These are phyloP conservation scores for Enterocytospora artemiae DNA, from an alignment of 371 early-diverging fungal species.

Conservation along the genomic window DNA sequence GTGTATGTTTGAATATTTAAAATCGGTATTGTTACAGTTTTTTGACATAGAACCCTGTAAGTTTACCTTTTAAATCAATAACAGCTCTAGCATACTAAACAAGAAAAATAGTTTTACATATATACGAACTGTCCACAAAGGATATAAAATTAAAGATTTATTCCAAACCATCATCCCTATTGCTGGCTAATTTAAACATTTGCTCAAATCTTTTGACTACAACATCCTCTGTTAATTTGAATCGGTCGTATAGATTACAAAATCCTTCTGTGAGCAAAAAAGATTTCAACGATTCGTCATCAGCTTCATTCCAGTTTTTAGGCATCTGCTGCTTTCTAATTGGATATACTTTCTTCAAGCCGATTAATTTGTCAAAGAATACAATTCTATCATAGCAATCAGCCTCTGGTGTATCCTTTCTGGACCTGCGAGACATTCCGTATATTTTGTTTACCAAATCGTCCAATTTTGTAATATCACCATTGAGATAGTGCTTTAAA, in stretches of 20 bases:
- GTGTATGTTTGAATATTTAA: too few relatives aligned
- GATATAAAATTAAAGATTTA: too few relatives aligned
- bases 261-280: conserved; percentile 46
- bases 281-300: conserved; percentile 41
- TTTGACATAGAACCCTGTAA: too few relatives aligned
- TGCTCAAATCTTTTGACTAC: conserved; percentile 50
- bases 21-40: too few relatives aligned
- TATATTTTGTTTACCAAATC: conserved; percentile 49
- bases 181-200: too few relatives aligned
- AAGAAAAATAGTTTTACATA: too few relatives aligned
- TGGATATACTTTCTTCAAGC: conserved; percentile 22
- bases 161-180: too few relatives aligned
- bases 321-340: conserved; percentile 48
- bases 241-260: conserved; percentile 25
- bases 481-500: conserved; percentile 33
- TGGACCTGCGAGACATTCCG: conserved; percentile 37
- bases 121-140: too few relatives aligned
- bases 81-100: too few relatives aligned
- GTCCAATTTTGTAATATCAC: conserved; percentile 43
- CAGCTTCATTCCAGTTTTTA: conserved; percentile 49
- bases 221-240: conserved; percentile 47
- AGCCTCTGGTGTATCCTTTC: conserved; percentile 40
- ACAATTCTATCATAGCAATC: conserved; percentile 50
- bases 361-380: conserved; percentile 40
- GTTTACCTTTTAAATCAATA: too few relatives aligned